Evolutionary conservation across 768 basidiomycete species (phyloP).

Genomic region (Leccinellum rugosiceps): DNA sequence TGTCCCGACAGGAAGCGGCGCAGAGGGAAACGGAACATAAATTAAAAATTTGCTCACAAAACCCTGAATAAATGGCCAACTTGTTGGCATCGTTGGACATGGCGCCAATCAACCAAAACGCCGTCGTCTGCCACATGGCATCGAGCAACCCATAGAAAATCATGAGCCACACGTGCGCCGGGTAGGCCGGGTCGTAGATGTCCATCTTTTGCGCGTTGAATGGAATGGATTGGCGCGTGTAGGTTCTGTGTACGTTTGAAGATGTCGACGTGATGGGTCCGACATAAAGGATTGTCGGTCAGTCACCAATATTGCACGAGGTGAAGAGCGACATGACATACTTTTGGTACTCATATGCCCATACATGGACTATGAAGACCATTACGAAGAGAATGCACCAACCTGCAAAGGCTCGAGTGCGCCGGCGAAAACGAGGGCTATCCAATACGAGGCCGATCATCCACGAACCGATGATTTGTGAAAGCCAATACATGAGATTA

Average conservation of each 20-base stretch:
- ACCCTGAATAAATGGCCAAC: conserved; percentile 76
- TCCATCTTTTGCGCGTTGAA: conserved; percentile 48
- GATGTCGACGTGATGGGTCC: not conserved
- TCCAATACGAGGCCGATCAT: conserved; percentile 71
- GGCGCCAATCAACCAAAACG: conserved; percentile 81
- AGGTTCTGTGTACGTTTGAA: conserved; percentile 36
- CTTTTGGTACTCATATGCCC: conserved; percentile 79
- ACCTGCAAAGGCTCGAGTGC: conserved; percentile 66
- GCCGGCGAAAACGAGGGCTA: conserved; percentile 49
- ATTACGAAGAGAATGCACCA: conserved; percentile 61
- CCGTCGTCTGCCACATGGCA: conserved; percentile 81
- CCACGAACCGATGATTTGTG: conserved; percentile 75
- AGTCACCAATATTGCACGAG: not conserved
- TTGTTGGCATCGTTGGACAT: conserved; percentile 83
- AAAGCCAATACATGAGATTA: conserved; percentile 74
- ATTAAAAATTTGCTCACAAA: conserved; percentile 50
- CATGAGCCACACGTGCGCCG: conserved; percentile 57
- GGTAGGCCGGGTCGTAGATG: conserved; percentile 53
- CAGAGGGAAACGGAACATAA: not conserved
- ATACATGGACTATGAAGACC: conserved; percentile 68
- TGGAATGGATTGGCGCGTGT: conserved; percentile 51
- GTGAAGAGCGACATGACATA: conserved; percentile 31
- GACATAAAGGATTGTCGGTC: not conserved
- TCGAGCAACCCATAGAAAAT: conserved; percentile 75
- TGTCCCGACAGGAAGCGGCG: not conserved